Evolutionary conservation across 495 filamentous ascomycete genomes (phyloP).

Genomic region (Penicillium argentinense): DNA sequence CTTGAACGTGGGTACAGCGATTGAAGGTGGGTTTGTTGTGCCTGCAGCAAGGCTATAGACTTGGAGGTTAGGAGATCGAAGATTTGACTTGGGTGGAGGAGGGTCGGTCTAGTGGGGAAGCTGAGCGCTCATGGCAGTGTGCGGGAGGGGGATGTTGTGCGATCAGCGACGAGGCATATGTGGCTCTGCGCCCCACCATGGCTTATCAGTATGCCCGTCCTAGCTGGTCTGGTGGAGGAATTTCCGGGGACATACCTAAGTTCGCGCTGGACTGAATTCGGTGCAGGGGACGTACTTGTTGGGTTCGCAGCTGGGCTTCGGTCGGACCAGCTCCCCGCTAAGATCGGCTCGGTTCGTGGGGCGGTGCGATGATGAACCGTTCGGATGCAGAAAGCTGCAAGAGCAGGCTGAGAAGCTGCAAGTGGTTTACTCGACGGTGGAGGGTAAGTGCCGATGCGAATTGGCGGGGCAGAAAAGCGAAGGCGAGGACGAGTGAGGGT

Average conservation of each 20-base stretch:
- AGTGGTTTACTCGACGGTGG: no score
- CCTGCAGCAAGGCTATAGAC: background rate
- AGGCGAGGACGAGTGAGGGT: no score
- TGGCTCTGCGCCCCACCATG: slow-evolving; percentile 22
- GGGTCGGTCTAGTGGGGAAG: slow-evolving; percentile 22
- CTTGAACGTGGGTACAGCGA: slow-evolving; percentile 4
- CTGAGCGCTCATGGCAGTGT: slow-evolving; percentile 36
- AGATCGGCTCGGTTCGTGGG: slow-evolving; percentile 35
- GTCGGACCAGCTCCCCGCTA: slow-evolving; percentile 24
- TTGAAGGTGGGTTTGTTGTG: no score
- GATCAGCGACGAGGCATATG: slow-evolving; percentile 28
- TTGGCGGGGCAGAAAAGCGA: slow-evolving; percentile 6
- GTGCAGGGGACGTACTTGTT: no score
- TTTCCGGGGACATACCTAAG: no score
- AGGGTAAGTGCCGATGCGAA: slow-evolving; percentile 4
- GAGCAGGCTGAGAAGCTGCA: no score
- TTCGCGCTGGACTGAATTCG: no score
- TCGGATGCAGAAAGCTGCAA: slow-evolving; percentile 5
- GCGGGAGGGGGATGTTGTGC: slow-evolving; percentile 43
- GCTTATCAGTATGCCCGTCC: slow-evolving; percentile 24
- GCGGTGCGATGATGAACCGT: slow-evolving; percentile 24
- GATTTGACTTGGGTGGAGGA: slow-evolving; percentile 1
- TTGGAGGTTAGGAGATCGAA: background rate
- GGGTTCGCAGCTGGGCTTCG: slow-evolving; percentile 6
- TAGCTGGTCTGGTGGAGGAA: no score